These are phyloP conservation scores for Candida peoriensis DNA, from an alignment of 805 yeast genomes.

Conservation along the genomic window DNA sequence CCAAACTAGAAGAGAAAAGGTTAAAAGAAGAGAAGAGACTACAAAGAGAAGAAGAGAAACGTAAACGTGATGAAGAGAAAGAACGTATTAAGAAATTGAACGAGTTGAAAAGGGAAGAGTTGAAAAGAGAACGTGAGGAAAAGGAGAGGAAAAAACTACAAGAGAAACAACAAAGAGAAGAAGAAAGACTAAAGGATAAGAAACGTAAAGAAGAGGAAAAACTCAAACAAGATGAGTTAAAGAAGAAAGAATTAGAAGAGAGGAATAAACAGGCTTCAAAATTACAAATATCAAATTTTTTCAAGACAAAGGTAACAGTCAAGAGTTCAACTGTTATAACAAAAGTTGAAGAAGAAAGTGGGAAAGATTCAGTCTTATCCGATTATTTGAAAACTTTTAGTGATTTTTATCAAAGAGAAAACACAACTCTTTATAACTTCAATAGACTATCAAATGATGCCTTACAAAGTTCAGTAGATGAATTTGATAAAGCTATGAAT, in stretches of 20 bases:
- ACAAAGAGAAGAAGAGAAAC: conserved; percentile 17
- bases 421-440: conserved; percentile 21
- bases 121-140: conserved; percentile 21
- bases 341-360: background rate
- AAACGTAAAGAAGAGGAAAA: conserved; percentile 25
- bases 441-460: conserved; percentile 2
- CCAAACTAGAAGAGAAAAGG: conserved; percentile 23
- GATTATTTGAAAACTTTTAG: conserved; percentile 30
- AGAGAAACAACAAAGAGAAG: conserved; percentile 19
- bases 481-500: conserved; percentile 10
- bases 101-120: conserved; percentile 24
- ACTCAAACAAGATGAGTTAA: conserved; percentile 31
- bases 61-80: conserved; percentile 24
- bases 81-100: conserved; percentile 29
- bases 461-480: conserved; percentile 3
- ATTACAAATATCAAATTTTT: conserved; percentile 27
- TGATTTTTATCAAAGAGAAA: conserved; percentile 34
- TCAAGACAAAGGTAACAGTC: conserved; percentile 22
- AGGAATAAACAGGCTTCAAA: conserved; percentile 28
- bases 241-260: conserved; percentile 32
- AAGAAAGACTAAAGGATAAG: conserved; percentile 19
- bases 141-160: conserved; percentile 8
- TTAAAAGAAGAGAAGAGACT: conserved; percentile 21
- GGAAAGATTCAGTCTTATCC: conserved; percentile 12
- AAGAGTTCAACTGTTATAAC: conserved; percentile 12